phyloP scores from a whole-genome alignment of 139 green algal species.

The Nannochloris sp. region DNA sequence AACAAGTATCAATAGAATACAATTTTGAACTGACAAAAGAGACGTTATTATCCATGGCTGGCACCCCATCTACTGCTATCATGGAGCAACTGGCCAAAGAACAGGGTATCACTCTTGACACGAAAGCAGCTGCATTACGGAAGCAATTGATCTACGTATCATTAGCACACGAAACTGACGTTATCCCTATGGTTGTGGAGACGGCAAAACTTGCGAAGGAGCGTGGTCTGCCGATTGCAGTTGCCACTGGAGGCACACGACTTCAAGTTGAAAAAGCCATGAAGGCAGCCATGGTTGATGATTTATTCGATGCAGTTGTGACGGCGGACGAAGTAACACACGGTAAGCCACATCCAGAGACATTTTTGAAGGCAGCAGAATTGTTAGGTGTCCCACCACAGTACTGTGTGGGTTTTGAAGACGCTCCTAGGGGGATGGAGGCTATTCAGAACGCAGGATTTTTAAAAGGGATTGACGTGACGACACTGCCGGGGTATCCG shows the following conservation, averaged over 20 bases:
- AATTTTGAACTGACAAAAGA: not conserved
- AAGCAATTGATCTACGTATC: slow-evolving; percentile 1
- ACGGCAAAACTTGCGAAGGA: slow-evolving; percentile 6
- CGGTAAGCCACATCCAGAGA: slow-evolving; percentile 42
- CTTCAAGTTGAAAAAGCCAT: slow-evolving; percentile 26
- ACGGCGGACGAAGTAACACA: slow-evolving; percentile 25
- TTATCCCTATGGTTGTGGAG: slow-evolving; percentile 10
- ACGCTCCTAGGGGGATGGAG: slow-evolving; percentile 26
- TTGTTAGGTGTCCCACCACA: slow-evolving; percentile 27
- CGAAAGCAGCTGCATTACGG: not conserved
- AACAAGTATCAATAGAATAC: slow-evolving; percentile 5
- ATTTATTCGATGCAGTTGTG: slow-evolving; percentile 25
- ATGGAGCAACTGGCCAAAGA: slow-evolving; percentile 1
- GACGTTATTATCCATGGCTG: slow-evolving; percentile 5
- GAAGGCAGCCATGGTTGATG: slow-evolving; percentile 17
- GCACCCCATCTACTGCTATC: slow-evolving; percentile 6
- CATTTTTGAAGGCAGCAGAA: slow-evolving; percentile 32
- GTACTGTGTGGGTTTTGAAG: slow-evolving; percentile 41
- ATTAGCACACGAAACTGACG: slow-evolving; percentile 2
- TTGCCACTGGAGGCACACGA: slow-evolving; percentile 29
- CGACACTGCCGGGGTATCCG: slow-evolving; percentile 18
- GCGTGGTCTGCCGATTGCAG: slow-evolving; percentile 30
- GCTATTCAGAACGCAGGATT: slow-evolving; percentile 28
- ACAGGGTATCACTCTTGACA: slow-evolving; percentile 6
- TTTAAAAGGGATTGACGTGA: slow-evolving; percentile 35